A percentile compares a stretch with the other conserved stretches of the same genome.
phyloP scores from a whole-genome alignment of 345 rosid genomes.

The Microthlaspi erraticum region DNA sequence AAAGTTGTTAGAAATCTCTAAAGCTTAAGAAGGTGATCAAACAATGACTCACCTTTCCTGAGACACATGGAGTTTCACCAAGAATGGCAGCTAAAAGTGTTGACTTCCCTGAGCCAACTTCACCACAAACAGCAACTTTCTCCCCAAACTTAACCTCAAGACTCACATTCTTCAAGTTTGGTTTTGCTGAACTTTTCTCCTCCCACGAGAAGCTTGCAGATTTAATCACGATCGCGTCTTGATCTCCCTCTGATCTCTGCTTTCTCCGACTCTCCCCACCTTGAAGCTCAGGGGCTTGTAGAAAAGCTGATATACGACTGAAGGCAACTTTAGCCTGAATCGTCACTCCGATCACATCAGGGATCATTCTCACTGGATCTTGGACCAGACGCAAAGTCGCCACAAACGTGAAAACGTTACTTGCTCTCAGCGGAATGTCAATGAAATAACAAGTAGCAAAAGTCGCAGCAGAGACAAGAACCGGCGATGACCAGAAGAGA shows the following conservation, averaged over 20 bases:
- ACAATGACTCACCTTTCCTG: slow-evolving; percentile 66
- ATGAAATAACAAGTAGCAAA: slow-evolving; percentile 85
- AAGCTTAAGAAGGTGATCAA: too few species aligned
- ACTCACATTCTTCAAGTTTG: slow-evolving; percentile 65
- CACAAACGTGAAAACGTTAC: slow-evolving; percentile 91
- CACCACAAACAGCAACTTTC: slow-evolving; percentile 92
- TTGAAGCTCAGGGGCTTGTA: slow-evolving; percentile 91
- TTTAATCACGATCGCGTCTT: slow-evolving; percentile 51
- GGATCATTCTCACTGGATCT: slow-evolving; percentile 78
- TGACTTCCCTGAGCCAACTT: slow-evolving; percentile 97
- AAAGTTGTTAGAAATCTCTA: too few species aligned
- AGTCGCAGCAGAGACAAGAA: slow-evolving; percentile 86
- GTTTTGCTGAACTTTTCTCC: slow-evolving; percentile 51
- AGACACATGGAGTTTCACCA: slow-evolving; percentile 74
- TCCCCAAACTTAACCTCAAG: slow-evolving; percentile 64
- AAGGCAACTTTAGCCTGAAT: slow-evolving; percentile 95
- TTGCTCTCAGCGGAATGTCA: slow-evolving; percentile 73
- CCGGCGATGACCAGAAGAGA: slow-evolving; percentile 93
- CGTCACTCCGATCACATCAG: slow-evolving; percentile 84
- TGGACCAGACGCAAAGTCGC: slow-evolving; percentile 91
- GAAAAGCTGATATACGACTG: slow-evolving; percentile 70
- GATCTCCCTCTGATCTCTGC: slow-evolving; percentile 31
- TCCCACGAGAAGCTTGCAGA: slow-evolving; percentile 89
- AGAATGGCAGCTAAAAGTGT: slow-evolving; percentile 91
- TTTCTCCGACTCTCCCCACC: slow-evolving; percentile 51